phyloP scores from a whole-genome alignment of 2,329 filamentous ascomycete species.

The Paecilomyces variotii region DNA sequence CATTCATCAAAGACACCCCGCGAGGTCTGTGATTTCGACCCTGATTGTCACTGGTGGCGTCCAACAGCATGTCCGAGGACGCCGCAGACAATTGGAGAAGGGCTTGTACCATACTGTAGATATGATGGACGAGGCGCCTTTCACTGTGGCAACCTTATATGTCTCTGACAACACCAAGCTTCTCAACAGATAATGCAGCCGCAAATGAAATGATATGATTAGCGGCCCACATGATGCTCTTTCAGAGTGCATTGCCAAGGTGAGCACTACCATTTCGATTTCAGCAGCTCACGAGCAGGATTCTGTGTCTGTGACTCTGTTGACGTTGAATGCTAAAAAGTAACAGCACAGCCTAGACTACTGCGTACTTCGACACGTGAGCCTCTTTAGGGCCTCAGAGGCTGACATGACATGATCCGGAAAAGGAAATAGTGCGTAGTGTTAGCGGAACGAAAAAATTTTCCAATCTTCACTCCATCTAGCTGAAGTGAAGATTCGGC shows the following conservation, averaged over 20 bases:
- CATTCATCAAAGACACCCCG: background rate
- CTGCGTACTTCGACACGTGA: background rate
- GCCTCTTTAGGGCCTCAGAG: background rate
- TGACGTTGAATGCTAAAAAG: too few relatives aligned
- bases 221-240: background rate
- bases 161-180: background rate
- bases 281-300: background rate
- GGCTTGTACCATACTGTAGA: background rate
- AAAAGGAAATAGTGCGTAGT: background rate
- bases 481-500: background rate
- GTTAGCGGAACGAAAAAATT: background rate
- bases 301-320: too few relatives aligned
- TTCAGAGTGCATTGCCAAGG: background rate
- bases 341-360: background rate
- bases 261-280: background rate
- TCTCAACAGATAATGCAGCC: background rate
- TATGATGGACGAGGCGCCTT: background rate
- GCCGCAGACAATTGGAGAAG: background rate
- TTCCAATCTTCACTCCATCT: background rate
- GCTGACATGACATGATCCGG: background rate
- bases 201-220: background rate
- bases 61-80: background rate
- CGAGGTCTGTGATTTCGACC: background rate
- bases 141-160: background rate
- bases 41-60: background rate